A percentile compares a stretch with the other conserved stretches of the same genome.
Conservation (phyloP, 2,329 filamentous ascomycete genomes). For the Tolypocladium endophyticum region DNA sequence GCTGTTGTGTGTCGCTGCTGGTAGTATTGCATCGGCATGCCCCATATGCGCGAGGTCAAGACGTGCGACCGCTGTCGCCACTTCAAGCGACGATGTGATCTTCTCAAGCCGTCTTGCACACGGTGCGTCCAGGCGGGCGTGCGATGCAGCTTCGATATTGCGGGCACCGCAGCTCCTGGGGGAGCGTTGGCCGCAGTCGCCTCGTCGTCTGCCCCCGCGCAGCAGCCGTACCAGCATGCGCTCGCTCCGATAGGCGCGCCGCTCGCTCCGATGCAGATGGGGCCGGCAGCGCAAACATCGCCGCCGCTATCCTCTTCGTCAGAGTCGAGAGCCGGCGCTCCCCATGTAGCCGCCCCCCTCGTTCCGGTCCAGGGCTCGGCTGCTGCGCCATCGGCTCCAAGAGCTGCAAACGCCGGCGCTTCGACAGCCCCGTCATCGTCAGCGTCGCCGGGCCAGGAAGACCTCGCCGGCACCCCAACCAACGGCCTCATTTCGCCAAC, state of each 20-base stretch:
- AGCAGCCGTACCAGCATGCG: neutral
- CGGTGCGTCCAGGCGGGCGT: constrained; percentile 21
- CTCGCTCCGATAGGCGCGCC: neutral
- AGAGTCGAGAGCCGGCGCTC: neutral
- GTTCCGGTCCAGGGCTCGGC: neutral
- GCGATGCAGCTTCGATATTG: constrained; percentile 19
- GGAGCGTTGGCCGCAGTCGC: neutral
- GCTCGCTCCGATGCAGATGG: neutral
- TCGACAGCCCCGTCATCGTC: constrained; percentile 3
- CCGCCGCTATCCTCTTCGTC: neutral
- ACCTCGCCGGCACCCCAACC: constrained; percentile 4
- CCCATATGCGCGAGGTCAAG: constrained; percentile 22
- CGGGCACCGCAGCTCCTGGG: neutral
- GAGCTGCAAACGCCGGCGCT: neutral
- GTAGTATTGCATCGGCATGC: constrained; percentile 9
- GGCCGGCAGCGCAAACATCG: neutral
- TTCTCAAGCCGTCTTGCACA: constrained; percentile 22
- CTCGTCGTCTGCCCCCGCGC: neutral
- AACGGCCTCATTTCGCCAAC: constrained; percentile 18
- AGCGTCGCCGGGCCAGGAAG: constrained; percentile 8
- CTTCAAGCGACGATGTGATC: constrained; percentile 24
- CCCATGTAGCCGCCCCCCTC: neutral
- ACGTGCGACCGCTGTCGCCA: constrained; percentile 25
- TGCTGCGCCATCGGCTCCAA: neutral
- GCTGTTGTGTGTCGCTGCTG: neutral